Conservation (phyloP, 2,329 filamentous ascomycete genomes). For the Phialophora chinensis region DNA sequence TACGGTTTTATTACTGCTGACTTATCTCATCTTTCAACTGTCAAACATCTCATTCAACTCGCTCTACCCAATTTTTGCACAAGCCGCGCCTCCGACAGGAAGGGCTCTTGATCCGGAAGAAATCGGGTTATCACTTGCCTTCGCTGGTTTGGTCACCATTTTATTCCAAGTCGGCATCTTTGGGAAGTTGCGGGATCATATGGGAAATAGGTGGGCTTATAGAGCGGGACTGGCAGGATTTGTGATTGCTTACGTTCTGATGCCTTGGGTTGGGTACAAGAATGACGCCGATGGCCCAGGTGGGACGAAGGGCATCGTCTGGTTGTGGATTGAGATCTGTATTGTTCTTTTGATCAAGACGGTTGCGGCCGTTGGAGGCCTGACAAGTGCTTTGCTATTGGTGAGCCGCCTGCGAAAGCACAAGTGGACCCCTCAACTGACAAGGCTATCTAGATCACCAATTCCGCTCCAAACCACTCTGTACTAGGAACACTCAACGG, state of each 20-base stretch:
- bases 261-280: constrained; percentile 87
- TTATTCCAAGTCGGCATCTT: constrained; percentile 88
- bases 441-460: constrained; percentile 72
- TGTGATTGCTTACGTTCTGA: constrained; percentile 79
- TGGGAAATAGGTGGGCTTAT: constrained; percentile 88
- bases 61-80: constrained; percentile 90
- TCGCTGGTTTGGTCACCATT: constrained; percentile 84
- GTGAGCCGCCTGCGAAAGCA: constrained; percentile 57
- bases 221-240: constrained; percentile 78
- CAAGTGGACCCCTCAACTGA: constrained; percentile 7
- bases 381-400: constrained; percentile 86
- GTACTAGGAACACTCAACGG: constrained; percentile 91
- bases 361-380: constrained; percentile 82
- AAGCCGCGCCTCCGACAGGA: constrained; percentile 75
- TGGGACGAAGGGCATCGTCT: constrained; percentile 64
- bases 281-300: constrained; percentile 58
- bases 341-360: constrained; percentile 84
- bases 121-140: constrained; percentile 83
- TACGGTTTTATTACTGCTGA: constrained; percentile 78
- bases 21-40: constrained; percentile 91
- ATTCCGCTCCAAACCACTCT: constrained; percentile 83
- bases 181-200: constrained; percentile 73
- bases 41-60: constrained; percentile 95
- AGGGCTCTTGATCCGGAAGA: constrained; percentile 75
- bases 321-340: constrained; percentile 83